Conservation (phyloP, 129 eudicot species). For the Ambrosia trifida region DNA sequence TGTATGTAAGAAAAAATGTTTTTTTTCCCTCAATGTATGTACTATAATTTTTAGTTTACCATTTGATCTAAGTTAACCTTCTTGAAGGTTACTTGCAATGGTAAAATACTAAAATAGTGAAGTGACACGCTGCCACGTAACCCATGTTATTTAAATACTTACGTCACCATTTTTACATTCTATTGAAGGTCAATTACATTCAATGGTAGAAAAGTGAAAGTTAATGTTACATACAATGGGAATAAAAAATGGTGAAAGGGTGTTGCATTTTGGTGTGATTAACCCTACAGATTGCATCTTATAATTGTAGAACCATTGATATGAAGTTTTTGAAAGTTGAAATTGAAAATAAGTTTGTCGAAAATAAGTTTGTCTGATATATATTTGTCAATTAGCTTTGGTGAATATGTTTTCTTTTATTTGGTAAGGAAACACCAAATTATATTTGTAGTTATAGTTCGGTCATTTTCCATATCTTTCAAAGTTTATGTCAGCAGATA, state of each 20-base stretch:
- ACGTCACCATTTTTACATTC: not conserved
- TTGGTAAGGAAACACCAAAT: not conserved
- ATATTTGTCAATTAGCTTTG: not conserved
- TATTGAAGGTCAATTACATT: not conserved
- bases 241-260: not conserved
- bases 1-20: not conserved
- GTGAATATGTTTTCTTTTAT: not conserved
- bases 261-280: not conserved
- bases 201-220: not conserved
- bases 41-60: not conserved
- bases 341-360: not conserved
- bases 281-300: not conserved
- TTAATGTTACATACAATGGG: not conserved
- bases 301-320: not conserved
- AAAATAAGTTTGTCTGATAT: not conserved
- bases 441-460: constrained; percentile 4
- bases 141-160: not conserved
- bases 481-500: constrained; percentile 22
- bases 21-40: not conserved
- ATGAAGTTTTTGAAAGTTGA: constrained; percentile 12
- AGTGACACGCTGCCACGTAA: not conserved
- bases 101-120: not conserved
- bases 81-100: not conserved
- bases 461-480: not conserved
- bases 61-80: not conserved